Evolutionary conservation across 768 basidiomycete species (phyloP).

Genomic region (Serpula lacrymans): DNA sequence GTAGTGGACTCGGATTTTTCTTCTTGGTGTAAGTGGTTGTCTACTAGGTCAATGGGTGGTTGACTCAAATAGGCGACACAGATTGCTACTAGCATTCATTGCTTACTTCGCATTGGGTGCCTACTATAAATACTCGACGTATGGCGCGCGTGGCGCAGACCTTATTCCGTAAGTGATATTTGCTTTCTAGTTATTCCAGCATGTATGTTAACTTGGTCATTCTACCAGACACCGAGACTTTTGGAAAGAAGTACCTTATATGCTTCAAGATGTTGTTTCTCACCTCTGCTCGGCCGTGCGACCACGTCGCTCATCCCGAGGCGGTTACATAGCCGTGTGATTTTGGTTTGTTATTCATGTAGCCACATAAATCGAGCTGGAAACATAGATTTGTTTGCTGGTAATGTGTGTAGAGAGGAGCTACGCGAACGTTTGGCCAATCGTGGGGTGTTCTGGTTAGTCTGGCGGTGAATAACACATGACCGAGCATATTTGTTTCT

Average conservation of each 20-base stretch:
- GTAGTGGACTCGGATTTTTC: slow-evolving; percentile 85
- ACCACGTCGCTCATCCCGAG: slow-evolving; percentile 60
- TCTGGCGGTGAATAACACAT: not conserved
- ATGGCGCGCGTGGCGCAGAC: slow-evolving; percentile 80
- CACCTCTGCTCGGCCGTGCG: slow-evolving; percentile 75
- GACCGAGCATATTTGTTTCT: not conserved
- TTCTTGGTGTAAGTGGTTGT: slow-evolving; percentile 65
- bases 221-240: slow-evolving; percentile 75
- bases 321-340: slow-evolving; percentile 77
- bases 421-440: not conserved
- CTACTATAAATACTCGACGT: slow-evolving; percentile 86
- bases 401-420: not conserved
- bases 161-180: slow-evolving; percentile 85
- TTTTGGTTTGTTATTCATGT: not conserved
- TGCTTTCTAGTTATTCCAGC: slow-evolving; percentile 6
- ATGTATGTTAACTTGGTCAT: slow-evolving; percentile 4
- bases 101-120: slow-evolving; percentile 77
- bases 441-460: not conserved
- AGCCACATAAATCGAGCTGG: not conserved
- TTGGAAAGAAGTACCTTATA: slow-evolving; percentile 87
- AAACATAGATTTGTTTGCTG: not conserved
- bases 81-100: slow-evolving; percentile 60
- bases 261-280: slow-evolving; percentile 72
- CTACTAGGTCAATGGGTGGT: not conserved
- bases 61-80: slow-evolving; percentile 20